A percentile compares a stretch with the other conserved stretches of the same genome.
These are phyloP conservation scores for Lanmaoa rubissima DNA, from an alignment of 768 basidiomycete species.

Conservation along the genomic window DNA sequence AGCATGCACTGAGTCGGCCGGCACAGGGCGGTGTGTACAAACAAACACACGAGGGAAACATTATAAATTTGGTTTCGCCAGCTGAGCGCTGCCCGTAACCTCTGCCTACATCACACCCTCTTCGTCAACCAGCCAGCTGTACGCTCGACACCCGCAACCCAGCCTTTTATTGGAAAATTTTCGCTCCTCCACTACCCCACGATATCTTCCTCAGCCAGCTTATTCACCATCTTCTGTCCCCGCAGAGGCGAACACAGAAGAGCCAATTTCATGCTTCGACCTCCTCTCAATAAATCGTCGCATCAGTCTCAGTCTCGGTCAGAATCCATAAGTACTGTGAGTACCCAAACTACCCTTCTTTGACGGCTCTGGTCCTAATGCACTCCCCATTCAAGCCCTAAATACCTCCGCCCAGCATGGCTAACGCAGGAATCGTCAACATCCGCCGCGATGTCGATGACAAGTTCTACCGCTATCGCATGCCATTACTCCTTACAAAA, in stretches of 20 bases:
- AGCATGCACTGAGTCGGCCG: background rate
- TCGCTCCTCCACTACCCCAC: conserved; percentile 18
- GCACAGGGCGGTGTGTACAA: conserved; percentile 17
- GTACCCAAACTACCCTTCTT: conserved; percentile 11
- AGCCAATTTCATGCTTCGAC: conserved; percentile 82
- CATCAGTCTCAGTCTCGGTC: conserved; percentile 56
- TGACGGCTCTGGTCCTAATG: background rate
- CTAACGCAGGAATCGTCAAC: conserved; percentile 78
- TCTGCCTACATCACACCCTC: background rate
- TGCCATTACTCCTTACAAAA: conserved; percentile 93
- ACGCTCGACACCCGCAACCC: conserved; percentile 8
- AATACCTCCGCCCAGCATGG: conserved; percentile 72
- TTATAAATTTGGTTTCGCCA: conserved; percentile 26
- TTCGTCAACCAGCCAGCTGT: background rate
- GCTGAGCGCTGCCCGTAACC: background rate
- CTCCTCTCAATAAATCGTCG: conserved; percentile 71
- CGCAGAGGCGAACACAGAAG: conserved; percentile 33
- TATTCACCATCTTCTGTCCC: conserved; percentile 31
- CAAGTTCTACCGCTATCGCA: conserved; percentile 96
- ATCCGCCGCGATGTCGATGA: conserved; percentile 96
- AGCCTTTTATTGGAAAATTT: background rate
- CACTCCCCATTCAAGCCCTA: conserved; percentile 46
- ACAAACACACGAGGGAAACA: conserved; percentile 14
- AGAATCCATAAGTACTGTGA: conserved; percentile 53
- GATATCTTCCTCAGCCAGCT: conserved; percentile 27